A percentile compares a stretch with the other conserved stretches of the same genome.
Conservation (phyloP, 768 basidiomycete genomes). For the Tylopilus cervinicoccineus region DNA sequence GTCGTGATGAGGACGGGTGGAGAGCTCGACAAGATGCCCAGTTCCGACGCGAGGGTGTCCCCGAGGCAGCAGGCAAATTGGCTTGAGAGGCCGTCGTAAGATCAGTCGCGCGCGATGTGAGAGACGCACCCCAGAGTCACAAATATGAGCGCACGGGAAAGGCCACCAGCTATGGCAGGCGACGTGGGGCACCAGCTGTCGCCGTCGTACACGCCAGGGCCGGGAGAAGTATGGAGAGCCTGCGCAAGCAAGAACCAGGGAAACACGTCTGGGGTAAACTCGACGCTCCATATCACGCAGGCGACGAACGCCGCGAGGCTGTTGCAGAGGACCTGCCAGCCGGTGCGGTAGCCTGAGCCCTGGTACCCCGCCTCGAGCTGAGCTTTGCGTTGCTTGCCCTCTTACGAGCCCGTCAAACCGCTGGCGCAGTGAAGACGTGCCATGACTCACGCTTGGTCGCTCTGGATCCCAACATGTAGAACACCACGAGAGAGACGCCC, state of each 20-base stretch:
- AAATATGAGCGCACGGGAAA: slow-evolving; percentile 62
- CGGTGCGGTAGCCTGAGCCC: slow-evolving; percentile 68
- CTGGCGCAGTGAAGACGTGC: neutral
- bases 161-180: slow-evolving; percentile 39
- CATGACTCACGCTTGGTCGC: slow-evolving; percentile 72
- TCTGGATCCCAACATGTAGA: slow-evolving; percentile 76
- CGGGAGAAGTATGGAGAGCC: slow-evolving; percentile 9
- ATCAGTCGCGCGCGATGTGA: neutral
- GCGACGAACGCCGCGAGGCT: slow-evolving; percentile 62
- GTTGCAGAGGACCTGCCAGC: slow-evolving; percentile 82
- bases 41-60: slow-evolving; percentile 90
- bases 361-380: slow-evolving; percentile 76
- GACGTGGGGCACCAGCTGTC: slow-evolving; percentile 62
- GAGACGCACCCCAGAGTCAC: slow-evolving; percentile 57
- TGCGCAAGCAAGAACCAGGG: slow-evolving; percentile 32
- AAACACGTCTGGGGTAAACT: slow-evolving; percentile 45
- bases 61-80: slow-evolving; percentile 89
- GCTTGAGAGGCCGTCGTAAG: slow-evolving; percentile 34
- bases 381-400: slow-evolving; percentile 72
- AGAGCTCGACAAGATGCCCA: slow-evolving; percentile 76
- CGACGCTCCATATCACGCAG: slow-evolving; percentile 57
- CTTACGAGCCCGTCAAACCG: slow-evolving; percentile 30
- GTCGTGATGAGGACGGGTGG: slow-evolving; percentile 80
- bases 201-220: slow-evolving; percentile 32
- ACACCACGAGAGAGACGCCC: slow-evolving; percentile 62